phyloP scores from a whole-genome alignment of 768 basidiomycete species.

The Leccinum disarticulatum region DNA sequence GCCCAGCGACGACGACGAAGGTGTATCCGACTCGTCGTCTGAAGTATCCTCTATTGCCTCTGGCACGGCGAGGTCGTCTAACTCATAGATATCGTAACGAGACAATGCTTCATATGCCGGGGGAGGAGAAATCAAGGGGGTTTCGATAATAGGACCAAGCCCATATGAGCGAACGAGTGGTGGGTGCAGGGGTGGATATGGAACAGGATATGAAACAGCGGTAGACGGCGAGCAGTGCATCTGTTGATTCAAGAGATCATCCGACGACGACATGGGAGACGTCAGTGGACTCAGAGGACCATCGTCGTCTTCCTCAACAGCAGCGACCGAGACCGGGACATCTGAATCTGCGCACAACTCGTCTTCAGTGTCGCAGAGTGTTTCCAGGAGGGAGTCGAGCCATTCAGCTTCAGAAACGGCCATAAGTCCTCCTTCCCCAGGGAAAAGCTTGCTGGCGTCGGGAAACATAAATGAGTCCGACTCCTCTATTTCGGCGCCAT shows the following conservation, averaged over 20 bases:
- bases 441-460: conserved; percentile 61
- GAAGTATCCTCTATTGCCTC: conserved; percentile 84
- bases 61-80: conserved; percentile 69
- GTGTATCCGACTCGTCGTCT: conserved; percentile 80
- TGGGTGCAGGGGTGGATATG: conserved; percentile 64
- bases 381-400: conserved; percentile 80
- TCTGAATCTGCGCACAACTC: conserved; percentile 50
- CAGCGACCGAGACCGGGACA: conserved; percentile 44
- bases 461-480: conserved; percentile 79
- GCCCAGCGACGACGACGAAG: conserved; percentile 59
- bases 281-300: conserved; percentile 55
- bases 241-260: conserved; percentile 62
- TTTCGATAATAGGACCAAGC: conserved; percentile 43
- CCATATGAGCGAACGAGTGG: conserved; percentile 55
- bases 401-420: conserved; percentile 70
- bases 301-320: conserved; percentile 62
- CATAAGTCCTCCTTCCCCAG: conserved; percentile 31
- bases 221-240: conserved; percentile 48
- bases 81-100: conserved; percentile 60
- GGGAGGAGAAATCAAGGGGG: conserved; percentile 41
- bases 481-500: conserved; percentile 41
- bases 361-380: conserved; percentile 68
- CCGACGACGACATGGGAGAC: conserved; percentile 77
- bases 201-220: conserved; percentile 58
- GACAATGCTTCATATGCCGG: conserved; percentile 55